Conservation (phyloP, 2,329 filamentous ascomycete species). For the Aspergillus sp. region DNA sequence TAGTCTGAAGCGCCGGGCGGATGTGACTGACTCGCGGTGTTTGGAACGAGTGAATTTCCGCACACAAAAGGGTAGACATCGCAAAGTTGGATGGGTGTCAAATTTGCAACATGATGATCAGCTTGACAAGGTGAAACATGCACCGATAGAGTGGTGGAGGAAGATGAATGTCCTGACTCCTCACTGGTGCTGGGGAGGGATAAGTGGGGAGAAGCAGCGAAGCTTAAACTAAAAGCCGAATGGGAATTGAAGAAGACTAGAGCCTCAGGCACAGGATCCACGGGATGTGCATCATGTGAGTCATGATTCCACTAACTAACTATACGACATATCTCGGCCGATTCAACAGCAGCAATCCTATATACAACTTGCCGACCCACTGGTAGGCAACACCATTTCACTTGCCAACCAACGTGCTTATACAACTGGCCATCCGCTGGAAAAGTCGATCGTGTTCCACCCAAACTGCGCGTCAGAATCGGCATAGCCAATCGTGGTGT, state of each 20-base stretch:
- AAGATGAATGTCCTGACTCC: slow-evolving; percentile 41
- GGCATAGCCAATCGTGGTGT: slow-evolving; percentile 55
- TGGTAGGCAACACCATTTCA: not conserved
- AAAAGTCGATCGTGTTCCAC: slow-evolving; percentile 49
- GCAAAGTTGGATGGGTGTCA: no score
- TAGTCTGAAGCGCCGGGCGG: slow-evolving; percentile 45
- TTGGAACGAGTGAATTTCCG: slow-evolving; percentile 57
- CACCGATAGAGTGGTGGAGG: slow-evolving; percentile 52
- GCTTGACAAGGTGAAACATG: slow-evolving; percentile 48
- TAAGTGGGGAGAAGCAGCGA: slow-evolving; percentile 39
- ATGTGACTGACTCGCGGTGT: slow-evolving; percentile 54
- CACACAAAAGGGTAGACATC: slow-evolving; percentile 43
- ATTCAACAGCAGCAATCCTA: not conserved
- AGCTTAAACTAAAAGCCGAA: not conserved
- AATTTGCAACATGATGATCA: slow-evolving; percentile 41
- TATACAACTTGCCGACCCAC: not conserved
- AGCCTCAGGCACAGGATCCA: not conserved
- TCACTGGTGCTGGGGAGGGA: slow-evolving; percentile 36
- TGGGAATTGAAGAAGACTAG: not conserved
- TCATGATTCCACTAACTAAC: not conserved
- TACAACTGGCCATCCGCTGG: slow-evolving; percentile 49
- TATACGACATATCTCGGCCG: no score
- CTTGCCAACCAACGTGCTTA: slow-evolving; percentile 10
- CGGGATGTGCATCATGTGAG: not conserved
- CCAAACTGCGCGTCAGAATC: slow-evolving; percentile 52